Evolutionary conservation across 495 filamentous ascomycete species (phyloP).

Genomic region (Podospora anserina): DNA sequence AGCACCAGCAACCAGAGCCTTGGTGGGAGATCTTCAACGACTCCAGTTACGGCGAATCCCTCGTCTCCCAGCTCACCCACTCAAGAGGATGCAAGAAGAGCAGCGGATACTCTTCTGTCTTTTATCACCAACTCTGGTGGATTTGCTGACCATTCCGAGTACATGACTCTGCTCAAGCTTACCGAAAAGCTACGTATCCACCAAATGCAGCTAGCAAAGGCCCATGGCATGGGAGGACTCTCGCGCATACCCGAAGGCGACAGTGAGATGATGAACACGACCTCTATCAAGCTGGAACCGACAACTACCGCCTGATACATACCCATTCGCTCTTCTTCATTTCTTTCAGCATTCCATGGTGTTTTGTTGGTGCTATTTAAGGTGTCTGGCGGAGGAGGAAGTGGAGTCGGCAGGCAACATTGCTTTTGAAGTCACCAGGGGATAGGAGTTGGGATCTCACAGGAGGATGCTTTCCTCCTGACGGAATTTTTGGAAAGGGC

Average conservation of each 20-base stretch:
- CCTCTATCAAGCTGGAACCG: conserved; percentile 20
- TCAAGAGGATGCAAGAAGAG: conserved; percentile 83
- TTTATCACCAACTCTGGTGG: conserved; percentile 69
- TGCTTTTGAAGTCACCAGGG: not conserved
- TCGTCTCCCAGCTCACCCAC: conserved; percentile 65
- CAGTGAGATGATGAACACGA: conserved; percentile 44
- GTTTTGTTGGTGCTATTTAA: not conserved
- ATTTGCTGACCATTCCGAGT: conserved; percentile 77
- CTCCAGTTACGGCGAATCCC: conserved; percentile 38
- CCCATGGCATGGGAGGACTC: conserved; percentile 59
- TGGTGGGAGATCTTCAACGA: conserved; percentile 43
- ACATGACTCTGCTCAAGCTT: conserved; percentile 74
- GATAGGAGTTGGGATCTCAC: not conserved
- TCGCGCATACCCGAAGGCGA: conserved; percentile 64
- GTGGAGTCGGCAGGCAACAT: not conserved
- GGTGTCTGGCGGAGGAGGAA: not conserved
- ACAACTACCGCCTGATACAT: conserved; percentile 21
- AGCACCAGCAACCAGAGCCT: conserved; percentile 54
- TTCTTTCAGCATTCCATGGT: not conserved
- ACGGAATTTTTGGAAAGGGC: not conserved
- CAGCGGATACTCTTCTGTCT: conserved; percentile 78
- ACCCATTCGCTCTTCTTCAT: not conserved
- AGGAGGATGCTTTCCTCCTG: not conserved
- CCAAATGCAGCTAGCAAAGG: conserved; percentile 51
- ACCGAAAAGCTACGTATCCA: conserved; percentile 83